Base-by-base conservation (phyloP, 176 grass and related monocot species). In the Oropetium thomaeum region DNA sequence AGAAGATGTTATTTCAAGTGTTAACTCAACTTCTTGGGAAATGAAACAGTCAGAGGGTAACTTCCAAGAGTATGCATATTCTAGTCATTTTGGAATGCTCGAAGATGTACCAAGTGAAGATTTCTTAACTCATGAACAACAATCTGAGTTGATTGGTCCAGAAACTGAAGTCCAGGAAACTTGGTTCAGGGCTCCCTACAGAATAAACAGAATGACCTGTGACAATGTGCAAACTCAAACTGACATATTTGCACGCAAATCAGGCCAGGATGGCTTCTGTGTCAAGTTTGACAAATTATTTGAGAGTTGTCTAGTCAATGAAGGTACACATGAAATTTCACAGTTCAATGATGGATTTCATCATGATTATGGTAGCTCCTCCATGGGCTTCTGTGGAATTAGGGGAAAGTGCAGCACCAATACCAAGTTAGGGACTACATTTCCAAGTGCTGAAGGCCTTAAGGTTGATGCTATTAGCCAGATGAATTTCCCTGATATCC, bases 201-300 rank as follows among this genome's bases (percentile, higher is more conserved):
- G 70, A 69, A 67, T 49, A 65, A 65, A 78, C 62, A 34, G 25
- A 89, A 77, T 75, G 62, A 78, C 39, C 30, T 67, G 54, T 53
- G 73, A 78, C 72, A 82, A 77, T 37, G 29, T 84, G 73, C 66
- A 84, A 71, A 84, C 81, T 62, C 51, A 89, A 82, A 76, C 69
- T 31, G 67, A 33, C 73, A 48, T 61, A 33, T 71, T 84, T 25
- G 11, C 32, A 78, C 68, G 44, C 55, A 58, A 22, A 48, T 78
- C 83, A 62, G 26, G 66, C 67, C 54, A 52, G 71, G 79, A 63
- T 79, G 81, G 62, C 55, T 81, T 70, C 48, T 72, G 58, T 81
- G 32, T 61, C 48, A 62, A 82, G 15, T 66, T 87, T 79, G 77
- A 66, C 69, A 69, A 78, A 49, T 70, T 65, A 63, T 84, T 87